phyloP scores from a whole-genome alignment of 352 stramenopile genomes.

The Pythium dissotocum region DNA sequence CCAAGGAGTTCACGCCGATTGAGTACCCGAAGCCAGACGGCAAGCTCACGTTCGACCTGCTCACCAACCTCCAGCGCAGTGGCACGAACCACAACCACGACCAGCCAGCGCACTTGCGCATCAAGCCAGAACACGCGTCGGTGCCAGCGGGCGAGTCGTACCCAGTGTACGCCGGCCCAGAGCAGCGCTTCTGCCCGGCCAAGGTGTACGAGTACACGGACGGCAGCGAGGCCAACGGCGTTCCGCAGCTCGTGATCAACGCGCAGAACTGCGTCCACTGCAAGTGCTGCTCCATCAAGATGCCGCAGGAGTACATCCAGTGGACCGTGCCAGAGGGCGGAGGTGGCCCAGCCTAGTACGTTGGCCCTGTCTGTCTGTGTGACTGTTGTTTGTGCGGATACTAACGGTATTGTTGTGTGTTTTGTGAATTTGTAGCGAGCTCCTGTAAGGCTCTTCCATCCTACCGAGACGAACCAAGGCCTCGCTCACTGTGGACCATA shows the following conservation, averaged over 20 bases:
- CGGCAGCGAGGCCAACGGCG: constrained; percentile 81
- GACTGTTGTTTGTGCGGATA: not conserved
- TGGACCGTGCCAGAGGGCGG: constrained; percentile 99
- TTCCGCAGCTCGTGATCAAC: constrained; percentile 97
- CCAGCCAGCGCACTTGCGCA: constrained; percentile 96
- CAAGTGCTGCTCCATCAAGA: constrained; percentile 99
- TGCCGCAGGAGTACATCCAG: constrained; percentile 98
- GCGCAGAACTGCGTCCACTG: constrained; percentile 99
- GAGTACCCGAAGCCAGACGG: constrained; percentile 97
- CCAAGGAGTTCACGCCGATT: constrained; percentile 90
- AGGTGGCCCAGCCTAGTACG: constrained; percentile 97
- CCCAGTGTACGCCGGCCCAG: constrained; percentile 94
- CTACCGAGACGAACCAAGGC: not conserved
- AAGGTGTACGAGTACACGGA: constrained; percentile 99
- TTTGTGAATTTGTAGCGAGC: constrained; percentile 45
- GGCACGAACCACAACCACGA: constrained; percentile 98
- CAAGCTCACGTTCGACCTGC: constrained; percentile 97
- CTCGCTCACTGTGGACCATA: not conserved
- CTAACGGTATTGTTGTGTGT: constrained; percentile 36
- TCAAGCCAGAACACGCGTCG: constrained; percentile 90
- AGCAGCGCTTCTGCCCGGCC: constrained; percentile 98
- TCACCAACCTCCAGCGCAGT: constrained; percentile 97
- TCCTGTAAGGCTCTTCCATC: constrained; percentile 49
- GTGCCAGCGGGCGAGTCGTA: constrained; percentile 89
- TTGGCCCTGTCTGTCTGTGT: constrained; percentile 56